A percentile compares a stretch with the other conserved stretches of the same genome.
phyloP scores from a whole-genome alignment of 2,329 filamentous ascomycete species.

The Trichoderma koningiopsis region DNA sequence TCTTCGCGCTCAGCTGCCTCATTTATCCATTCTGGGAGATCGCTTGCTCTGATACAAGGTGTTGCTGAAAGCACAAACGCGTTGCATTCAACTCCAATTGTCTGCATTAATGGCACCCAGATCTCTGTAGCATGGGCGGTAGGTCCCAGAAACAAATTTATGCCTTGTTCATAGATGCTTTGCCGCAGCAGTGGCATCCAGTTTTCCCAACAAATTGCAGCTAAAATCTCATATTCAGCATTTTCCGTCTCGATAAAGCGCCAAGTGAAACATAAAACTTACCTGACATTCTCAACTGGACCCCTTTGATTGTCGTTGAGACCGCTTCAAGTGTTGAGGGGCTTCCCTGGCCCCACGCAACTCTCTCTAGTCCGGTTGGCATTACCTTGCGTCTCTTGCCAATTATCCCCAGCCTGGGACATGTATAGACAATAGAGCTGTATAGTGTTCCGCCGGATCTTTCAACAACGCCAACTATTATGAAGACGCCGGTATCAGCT shows the following conservation, averaged over 20 bases:
- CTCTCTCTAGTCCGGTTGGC: background rate
- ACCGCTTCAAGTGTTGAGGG: background rate
- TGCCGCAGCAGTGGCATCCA: conserved; percentile 8
- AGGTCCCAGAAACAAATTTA: background rate
- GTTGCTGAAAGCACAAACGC: conserved; percentile 6
- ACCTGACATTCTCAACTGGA: background rate
- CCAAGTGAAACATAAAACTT: background rate
- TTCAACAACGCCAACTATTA: background rate
- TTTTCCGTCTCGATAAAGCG: background rate
- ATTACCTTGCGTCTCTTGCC: conserved; percentile 9
- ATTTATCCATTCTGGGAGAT: conserved; percentile 1
- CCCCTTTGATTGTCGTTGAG: background rate
- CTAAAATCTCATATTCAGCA: background rate
- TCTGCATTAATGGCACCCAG: conserved; percentile 15
- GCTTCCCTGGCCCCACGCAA: background rate
- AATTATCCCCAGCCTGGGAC: background rate
- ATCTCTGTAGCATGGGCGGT: conserved; percentile 12
- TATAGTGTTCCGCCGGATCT: background rate
- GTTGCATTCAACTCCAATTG: background rate
- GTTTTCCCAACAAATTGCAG: conserved; percentile 14
- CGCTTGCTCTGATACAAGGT: background rate
- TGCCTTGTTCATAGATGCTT: background rate
- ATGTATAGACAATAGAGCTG: conserved; percentile 1
- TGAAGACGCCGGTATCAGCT: background rate
- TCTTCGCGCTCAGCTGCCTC: background rate